Evolutionary conservation across 2,329 filamentous ascomycete genomes (phyloP).

Genomic region (Phialemonium atrogriseum): DNA sequence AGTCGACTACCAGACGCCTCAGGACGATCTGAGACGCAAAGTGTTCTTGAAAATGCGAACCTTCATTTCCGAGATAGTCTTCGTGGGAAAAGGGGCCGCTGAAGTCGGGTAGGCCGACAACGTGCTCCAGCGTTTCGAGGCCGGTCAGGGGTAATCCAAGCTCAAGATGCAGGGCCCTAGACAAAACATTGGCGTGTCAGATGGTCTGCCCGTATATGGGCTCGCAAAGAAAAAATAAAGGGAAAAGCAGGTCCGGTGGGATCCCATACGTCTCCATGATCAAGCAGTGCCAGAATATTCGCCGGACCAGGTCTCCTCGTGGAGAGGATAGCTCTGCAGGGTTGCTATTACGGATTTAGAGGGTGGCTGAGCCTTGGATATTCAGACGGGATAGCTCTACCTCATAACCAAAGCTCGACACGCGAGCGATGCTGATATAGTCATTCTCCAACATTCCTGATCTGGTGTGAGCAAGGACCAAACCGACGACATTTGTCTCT

Average conservation of each 20-base stretch:
- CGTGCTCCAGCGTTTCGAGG: slow-evolving; percentile 41
- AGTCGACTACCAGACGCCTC: slow-evolving; percentile 40
- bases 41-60: slow-evolving; percentile 47
- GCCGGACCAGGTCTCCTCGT: slow-evolving; percentile 42
- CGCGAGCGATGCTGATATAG: slow-evolving; percentile 44
- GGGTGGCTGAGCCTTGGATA: slow-evolving; percentile 5
- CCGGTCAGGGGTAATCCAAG: slow-evolving; percentile 49
- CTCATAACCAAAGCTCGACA: slow-evolving; percentile 48
- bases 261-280: slow-evolving; percentile 41
- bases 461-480: slow-evolving; percentile 6
- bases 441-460: slow-evolving; percentile 54
- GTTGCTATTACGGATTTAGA: slow-evolving; percentile 25
- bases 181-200: background rate
- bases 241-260: background rate
- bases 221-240: background rate
- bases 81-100: slow-evolving; percentile 36
- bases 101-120: slow-evolving; percentile 48
- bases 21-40: slow-evolving; percentile 53
- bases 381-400: slow-evolving; percentile 19
- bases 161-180: slow-evolving; percentile 46
- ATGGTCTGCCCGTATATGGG: background rate
- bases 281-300: slow-evolving; percentile 49
- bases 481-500: background rate
- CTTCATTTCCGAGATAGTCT: slow-evolving; percentile 38
- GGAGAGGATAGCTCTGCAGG: slow-evolving; percentile 36